Percentiles rank a stretch among this genome's conserved stretches.
These are phyloP conservation scores for Termitomyces titanicus DNA, from an alignment of 768 basidiomycete species.

Conservation along the genomic window DNA sequence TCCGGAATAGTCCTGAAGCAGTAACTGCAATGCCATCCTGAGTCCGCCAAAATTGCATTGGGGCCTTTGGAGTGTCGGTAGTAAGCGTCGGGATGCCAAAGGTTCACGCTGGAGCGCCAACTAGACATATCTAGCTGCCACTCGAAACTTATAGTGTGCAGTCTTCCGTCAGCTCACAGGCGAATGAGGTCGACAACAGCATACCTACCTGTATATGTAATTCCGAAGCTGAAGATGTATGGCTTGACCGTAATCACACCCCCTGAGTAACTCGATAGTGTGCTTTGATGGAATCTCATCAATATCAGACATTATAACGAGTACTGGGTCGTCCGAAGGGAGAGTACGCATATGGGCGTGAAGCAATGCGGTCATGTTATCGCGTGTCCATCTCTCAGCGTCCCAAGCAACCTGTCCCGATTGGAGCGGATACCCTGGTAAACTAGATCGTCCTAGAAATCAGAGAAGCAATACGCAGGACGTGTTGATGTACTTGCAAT, in stretches of 20 bases:
- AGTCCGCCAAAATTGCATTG: constrained; percentile 49
- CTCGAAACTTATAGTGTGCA: constrained; percentile 38
- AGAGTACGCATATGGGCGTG: constrained; percentile 30
- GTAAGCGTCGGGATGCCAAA: constrained; percentile 36
- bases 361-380: constrained; percentile 46
- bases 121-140: constrained; percentile 52
- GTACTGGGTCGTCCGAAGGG: constrained; percentile 26
- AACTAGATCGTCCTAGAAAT: constrained; percentile 20
- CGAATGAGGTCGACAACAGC: constrained; percentile 12
- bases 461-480: neutral
- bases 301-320: constrained; percentile 60
- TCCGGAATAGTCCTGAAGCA: constrained; percentile 60
- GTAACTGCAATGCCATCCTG: constrained; percentile 71
- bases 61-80: constrained; percentile 50
- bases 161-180: neutral
- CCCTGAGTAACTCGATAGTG: constrained; percentile 46
- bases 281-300: constrained; percentile 58
- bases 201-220: constrained; percentile 57
- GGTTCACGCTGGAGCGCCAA: constrained; percentile 55
- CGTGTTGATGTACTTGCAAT: constrained; percentile 30
- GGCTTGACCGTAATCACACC: constrained; percentile 47
- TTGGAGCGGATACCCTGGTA: constrained; percentile 41
- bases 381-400: constrained; percentile 45
- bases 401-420: constrained; percentile 45
- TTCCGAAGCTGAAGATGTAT: constrained; percentile 61